A percentile compares a stretch with the other conserved stretches of the same genome.
These are phyloP conservation scores for Cinchona pubescens DNA, from an alignment of 257 asterid species.

Conservation along the genomic window DNA sequence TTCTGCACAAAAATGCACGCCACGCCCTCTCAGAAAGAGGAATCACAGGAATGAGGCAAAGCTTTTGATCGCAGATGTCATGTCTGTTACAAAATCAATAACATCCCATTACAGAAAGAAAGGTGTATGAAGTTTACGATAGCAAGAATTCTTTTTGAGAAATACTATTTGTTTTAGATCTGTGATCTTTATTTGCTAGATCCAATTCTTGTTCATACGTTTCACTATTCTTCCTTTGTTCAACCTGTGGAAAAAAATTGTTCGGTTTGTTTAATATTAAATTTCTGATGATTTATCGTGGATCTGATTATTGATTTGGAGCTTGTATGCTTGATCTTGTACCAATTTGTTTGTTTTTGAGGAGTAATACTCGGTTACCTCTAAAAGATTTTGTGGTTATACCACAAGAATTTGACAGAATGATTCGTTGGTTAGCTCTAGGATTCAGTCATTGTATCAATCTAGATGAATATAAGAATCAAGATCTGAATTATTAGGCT, in stretches of 20 bases:
- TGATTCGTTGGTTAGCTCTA: not conserved
- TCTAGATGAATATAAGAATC: too few relatives aligned
- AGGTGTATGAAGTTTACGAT: not conserved
- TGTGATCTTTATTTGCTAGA: not conserved
- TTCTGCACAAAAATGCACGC: not conserved
- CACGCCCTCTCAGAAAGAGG: not conserved
- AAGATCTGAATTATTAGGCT: too few relatives aligned
- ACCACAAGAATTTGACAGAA: not conserved
- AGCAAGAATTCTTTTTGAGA: not conserved
- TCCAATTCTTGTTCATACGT: not conserved
- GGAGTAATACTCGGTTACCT: not conserved
- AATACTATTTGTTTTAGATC: not conserved
- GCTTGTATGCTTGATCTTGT: too few relatives aligned
- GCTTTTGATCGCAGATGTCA: not conserved
- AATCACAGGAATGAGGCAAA: not conserved
- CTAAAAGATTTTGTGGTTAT: too few relatives aligned
- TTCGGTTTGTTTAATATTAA: not conserved
- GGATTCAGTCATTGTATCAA: not conserved
- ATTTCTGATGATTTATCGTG: slow-evolving; percentile 1
- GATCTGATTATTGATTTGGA: slow-evolving; percentile 9
- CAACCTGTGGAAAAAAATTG: not conserved
- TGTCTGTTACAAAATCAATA: not conserved
- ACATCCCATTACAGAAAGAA: not conserved
- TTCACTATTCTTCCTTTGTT: not conserved
- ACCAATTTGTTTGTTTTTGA: not conserved